A percentile compares a stretch with the other conserved stretches of the same genome.
Evolutionary conservation across 2,329 filamentous ascomycete genomes (phyloP).

Genomic region (Fusarium annulatum): DNA sequence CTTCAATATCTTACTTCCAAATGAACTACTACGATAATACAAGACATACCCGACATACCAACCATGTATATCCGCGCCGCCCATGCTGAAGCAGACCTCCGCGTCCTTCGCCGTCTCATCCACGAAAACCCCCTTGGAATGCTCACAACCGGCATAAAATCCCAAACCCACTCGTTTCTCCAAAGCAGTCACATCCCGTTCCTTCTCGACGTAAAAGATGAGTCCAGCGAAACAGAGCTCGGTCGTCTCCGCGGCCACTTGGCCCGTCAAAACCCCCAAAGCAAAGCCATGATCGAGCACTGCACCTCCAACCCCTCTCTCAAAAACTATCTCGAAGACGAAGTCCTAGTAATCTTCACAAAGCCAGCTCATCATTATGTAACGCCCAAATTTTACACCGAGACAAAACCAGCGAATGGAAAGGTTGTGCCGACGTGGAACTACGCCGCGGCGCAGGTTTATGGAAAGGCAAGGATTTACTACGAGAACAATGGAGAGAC

Average conservation of each 20-base stretch:
- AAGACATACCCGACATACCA: fast-evolving
- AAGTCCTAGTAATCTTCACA: conserved; percentile 74
- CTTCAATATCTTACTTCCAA: not conserved
- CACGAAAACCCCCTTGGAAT: conserved; percentile 69
- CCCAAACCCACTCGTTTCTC: conserved; percentile 58
- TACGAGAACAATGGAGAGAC: conserved; percentile 61
- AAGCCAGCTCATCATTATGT: conserved; percentile 70
- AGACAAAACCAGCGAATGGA: conserved; percentile 71
- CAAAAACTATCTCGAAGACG: conserved; percentile 54
- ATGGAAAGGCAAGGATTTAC: conserved; percentile 66
- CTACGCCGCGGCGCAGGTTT: conserved; percentile 73
- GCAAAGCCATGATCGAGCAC: conserved; percentile 67
- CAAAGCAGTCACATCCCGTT: conserved; percentile 72
- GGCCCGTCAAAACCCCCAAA: conserved; percentile 71
- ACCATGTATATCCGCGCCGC: conserved; percentile 34
- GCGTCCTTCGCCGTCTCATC: conserved; percentile 65
- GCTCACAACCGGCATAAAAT: conserved; percentile 69
- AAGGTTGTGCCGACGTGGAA: conserved; percentile 80
- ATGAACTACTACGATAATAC: fast-evolving
- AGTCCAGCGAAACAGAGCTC: conserved; percentile 52
- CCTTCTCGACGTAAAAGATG: conserved; percentile 61
- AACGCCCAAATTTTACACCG: conserved; percentile 74
- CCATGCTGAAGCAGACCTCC: conserved; percentile 63
- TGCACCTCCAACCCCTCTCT: not conserved
- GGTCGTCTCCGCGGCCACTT: conserved; percentile 67